A percentile compares a stretch with the other conserved stretches of the same genome.
Evolutionary conservation across 768 basidiomycete genomes (phyloP).

Genomic region (Hericium alpestre): DNA sequence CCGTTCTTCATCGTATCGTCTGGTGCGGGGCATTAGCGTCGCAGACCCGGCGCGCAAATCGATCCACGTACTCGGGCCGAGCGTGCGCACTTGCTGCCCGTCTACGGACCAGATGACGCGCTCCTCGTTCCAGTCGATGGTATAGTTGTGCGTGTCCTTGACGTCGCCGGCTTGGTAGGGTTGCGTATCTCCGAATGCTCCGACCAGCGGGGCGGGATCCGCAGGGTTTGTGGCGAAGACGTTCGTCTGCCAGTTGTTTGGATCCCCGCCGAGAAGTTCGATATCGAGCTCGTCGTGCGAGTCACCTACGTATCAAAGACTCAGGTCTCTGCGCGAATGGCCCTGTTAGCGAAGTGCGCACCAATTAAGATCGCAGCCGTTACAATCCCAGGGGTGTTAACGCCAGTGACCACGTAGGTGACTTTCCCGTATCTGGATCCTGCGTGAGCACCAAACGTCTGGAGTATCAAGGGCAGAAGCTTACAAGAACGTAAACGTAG

Average conservation of each 20-base stretch:
- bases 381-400: constrained; percentile 25
- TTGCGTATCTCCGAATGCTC: constrained; percentile 26
- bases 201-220: constrained; percentile 25
- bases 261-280: constrained; percentile 30
- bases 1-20: constrained; percentile 26
- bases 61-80: constrained; percentile 16
- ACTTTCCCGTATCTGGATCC: constrained; percentile 25
- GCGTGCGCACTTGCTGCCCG: constrained; percentile 22
- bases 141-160: constrained; percentile 22
- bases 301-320: neutral
- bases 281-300: constrained; percentile 32
- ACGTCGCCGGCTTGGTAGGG: constrained; percentile 14
- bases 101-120: constrained; percentile 33
- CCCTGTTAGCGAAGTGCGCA: constrained; percentile 6
- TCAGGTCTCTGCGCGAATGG: neutral
- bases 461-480: neutral
- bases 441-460: neutral
- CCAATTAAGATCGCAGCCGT: constrained; percentile 32
- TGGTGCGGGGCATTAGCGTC: constrained; percentile 1
- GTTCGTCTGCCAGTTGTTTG: constrained; percentile 31
- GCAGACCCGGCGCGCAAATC: too few relatives aligned
- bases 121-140: constrained; percentile 29
- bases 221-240: constrained; percentile 24
- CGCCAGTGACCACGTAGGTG: constrained; percentile 24
- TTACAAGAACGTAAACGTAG: constrained; percentile 27